Evolutionary conservation across 345 rosid genomes (phyloP), one percentile per base, ranked within the genome.

Genomic region (Brassica nigra): DNA sequence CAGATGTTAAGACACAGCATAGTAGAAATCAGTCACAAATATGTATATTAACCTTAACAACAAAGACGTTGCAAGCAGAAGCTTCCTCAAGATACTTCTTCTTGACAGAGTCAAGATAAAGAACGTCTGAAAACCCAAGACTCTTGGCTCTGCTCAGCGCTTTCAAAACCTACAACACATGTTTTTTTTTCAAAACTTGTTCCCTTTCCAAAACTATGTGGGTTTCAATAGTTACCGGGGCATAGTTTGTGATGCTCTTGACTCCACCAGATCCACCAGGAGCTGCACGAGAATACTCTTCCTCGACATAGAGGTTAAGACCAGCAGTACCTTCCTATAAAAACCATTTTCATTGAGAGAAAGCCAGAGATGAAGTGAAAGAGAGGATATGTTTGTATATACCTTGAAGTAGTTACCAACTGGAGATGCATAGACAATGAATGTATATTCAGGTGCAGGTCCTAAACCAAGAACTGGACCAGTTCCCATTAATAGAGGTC

Each of bases 31-130:
- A 9, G 47, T 12, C 57, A 4, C 18, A 49, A 36, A 2, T 4
- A 75, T 31, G 12, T 79, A 34, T 20, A 54, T 20, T 80, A 42
- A 81, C 84, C 84, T 81, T 95, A 68, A 90, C 91, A 81, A 91
- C 82, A 75, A 93, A 93, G 71, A 91, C 89, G 73, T 93, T 94
- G 90, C 97, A 95, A 16, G 96, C 88, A 8, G 98, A 95, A 73
- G 92, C 98, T 86, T 91, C 98, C 78, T 95, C 97, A 33, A 95
- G 79, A 83, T 90, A 95, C 75, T 85, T 87, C 77, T 87, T 95
- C 77, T 95, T 83, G 44, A 87, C 90, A 85, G 97, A 91, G 72
- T 95, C 99, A 29, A 95, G 94, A 83, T 93, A 95, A 14, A 95
- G 87, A 59, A 95, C 99, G 83, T 95, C 98, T 62, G 96, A 90